A percentile compares a stretch with the other conserved stretches of the same genome.
Conservation (phyloP, 2,329 filamentous ascomycete species). For the Stachybotrys chlorohalonatus region DNA sequence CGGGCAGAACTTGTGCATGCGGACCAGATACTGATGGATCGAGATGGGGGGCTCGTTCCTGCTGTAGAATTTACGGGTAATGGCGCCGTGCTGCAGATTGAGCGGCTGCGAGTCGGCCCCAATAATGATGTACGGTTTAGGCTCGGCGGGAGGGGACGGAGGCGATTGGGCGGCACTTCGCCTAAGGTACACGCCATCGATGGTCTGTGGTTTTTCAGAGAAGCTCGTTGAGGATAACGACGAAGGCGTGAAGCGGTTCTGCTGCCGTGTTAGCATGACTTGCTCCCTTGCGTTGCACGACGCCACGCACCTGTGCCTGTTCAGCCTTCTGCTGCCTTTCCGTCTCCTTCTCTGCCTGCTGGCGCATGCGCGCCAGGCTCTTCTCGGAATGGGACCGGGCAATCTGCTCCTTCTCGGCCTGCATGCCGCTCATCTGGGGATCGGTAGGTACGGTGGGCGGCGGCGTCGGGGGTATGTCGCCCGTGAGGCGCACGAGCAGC, state of each 20-base stretch:
- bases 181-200: conserved; percentile 48
- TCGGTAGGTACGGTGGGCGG: conserved; percentile 54
- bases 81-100: conserved; percentile 71
- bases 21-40: conserved; percentile 74
- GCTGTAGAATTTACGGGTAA: conserved; percentile 88
- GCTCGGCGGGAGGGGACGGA: conserved; percentile 14
- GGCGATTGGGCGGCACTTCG: conserved; percentile 21
- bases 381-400: conserved; percentile 48
- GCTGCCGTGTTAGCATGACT: conserved; percentile 14
- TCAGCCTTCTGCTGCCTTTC: conserved; percentile 12
- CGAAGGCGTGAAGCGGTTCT: conserved; percentile 5
- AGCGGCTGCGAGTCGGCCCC: conserved; percentile 65
- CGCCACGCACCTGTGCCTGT: conserved; percentile 8
- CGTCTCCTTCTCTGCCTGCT: conserved; percentile 26
- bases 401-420: conserved; percentile 52
- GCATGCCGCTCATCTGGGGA: conserved; percentile 57
- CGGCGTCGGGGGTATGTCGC: conserved; percentile 74
- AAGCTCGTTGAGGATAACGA: no score
- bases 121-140: conserved; percentile 49
- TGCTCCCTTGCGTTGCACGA: neutral
- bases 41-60: conserved; percentile 77
- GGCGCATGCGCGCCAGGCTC: conserved; percentile 36
- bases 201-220: conserved; percentile 16
- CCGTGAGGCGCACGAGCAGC: conserved; percentile 60
- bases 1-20: conserved; percentile 84